phyloP scores from a whole-genome alignment of 257 asterid species.

The Asclepias syriaca region DNA sequence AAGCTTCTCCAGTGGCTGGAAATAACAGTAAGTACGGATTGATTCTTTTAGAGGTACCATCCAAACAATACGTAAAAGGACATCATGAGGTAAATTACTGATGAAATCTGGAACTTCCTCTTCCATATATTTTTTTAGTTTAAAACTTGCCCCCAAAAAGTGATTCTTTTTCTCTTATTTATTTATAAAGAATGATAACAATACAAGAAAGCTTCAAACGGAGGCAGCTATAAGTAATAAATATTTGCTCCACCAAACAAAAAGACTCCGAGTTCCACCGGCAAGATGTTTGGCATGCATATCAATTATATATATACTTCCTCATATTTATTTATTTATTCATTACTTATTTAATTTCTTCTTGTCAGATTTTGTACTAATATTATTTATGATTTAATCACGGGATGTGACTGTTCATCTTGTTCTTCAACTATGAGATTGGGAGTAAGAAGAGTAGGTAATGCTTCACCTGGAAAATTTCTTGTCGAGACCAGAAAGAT shows the following conservation, averaged over 20 bases:
- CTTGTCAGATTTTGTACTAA: no score
- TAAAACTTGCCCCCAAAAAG: background rate
- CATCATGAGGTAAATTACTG: conserved; percentile 12
- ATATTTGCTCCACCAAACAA: no score
- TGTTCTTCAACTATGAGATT: no score
- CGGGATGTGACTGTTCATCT: no score
- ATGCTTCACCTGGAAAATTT: background rate
- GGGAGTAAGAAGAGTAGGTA: conserved; percentile 8
- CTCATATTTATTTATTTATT: no score
- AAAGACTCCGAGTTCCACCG: no score
- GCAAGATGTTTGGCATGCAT: no score
- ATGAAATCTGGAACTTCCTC: conserved; percentile 8
- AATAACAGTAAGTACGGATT: conserved; percentile 9
- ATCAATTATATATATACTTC: no score
- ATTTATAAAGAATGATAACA: background rate
- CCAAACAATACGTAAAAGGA: conserved; percentile 1
- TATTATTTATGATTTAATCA: no score
- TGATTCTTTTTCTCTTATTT: no score
- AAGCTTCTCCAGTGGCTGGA: conserved; percentile 9
- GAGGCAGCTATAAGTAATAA: background rate
- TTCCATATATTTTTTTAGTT: background rate
- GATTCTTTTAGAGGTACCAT: conserved; percentile 16
- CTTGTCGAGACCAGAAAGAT: background rate
- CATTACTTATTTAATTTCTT: no score
- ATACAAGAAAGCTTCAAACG: background rate